Evolutionary conservation across 768 basidiomycete genomes (phyloP), one percentile per base, ranked within the genome.

Genomic region (Trametes villosa): DNA sequence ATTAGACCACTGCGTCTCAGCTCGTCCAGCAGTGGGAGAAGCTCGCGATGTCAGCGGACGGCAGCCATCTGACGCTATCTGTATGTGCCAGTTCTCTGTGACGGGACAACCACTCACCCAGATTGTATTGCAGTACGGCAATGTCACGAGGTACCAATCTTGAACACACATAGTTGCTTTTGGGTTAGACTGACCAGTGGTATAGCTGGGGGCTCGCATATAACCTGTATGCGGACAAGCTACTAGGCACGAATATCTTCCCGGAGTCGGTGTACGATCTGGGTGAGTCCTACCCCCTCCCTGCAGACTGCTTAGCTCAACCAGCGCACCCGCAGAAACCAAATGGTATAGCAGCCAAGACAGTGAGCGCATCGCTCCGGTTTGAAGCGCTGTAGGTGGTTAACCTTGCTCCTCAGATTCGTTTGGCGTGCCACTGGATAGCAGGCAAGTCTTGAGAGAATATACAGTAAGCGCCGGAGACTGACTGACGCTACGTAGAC

Each of bases 21-120:
- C 85, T 83, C 62, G 84, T 84, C 5, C 69, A 75, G 6, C 80
- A 81, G 56, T 87, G 85, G 79, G 78, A 84, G 67, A 72, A 67
- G 0, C 73, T 84, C 27, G 79, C 87, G 2, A 80, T 79, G 6
- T 78, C 86, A 0, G 71, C 78, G 22, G 79, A 79, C 31, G 79
- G 79, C 2, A 65, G 74, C 12, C 86, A 87, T 65, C 71, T 88
- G n/a, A 85, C 84, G 13, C 78, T 84, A 44, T 69, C 76, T 31
- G 83, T 83, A 67, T 49, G 80, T 68, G 5, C 22, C 4, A 50
- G 49, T 7, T 17, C 15, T 15, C 8, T 36, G 6, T 8, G 22
- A 4, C 2, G 20, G 0, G 83, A 85, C 66, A 6, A 15, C 11
- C 20, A 26, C 13, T 18, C 20, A 9, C 13, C 2, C 48, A 20